phyloP scores from a whole-genome alignment of 2,329 filamentous ascomycete species.

The Podosphaera leucotricha region DNA sequence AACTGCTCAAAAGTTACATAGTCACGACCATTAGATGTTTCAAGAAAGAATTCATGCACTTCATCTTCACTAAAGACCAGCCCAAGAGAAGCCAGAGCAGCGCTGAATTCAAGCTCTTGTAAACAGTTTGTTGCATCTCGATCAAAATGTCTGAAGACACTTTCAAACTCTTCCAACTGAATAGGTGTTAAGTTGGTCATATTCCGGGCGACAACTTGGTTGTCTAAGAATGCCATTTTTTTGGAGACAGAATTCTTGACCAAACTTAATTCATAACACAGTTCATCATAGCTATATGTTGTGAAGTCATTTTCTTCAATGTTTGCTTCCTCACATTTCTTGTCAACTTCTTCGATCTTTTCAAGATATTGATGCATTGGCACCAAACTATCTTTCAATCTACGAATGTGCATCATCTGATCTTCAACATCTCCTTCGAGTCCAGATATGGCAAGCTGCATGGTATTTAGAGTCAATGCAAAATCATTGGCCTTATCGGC shows the following conservation, averaged over 20 bases:
- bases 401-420: conserved; percentile 67
- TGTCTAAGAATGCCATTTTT: conserved; percentile 89
- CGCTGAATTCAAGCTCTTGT: conserved; percentile 85
- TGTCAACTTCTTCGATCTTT: conserved; percentile 65
- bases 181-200: conserved; percentile 99
- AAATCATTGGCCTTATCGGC: conserved; percentile 98
- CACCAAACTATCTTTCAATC: conserved; percentile 61
- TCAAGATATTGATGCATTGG: conserved; percentile 81
- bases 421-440: conserved; percentile 93
- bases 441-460: conserved; percentile 87
- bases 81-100: conserved; percentile 80
- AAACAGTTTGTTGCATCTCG: conserved; percentile 76
- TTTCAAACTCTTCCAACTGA: conserved; percentile 95
- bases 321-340: conserved; percentile 83
- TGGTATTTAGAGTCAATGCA: conserved; percentile 78
- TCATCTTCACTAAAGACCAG: conserved; percentile 93
- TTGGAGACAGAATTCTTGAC: conserved; percentile 86
- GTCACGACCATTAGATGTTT: conserved; percentile 57
- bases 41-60: conserved; percentile 87
- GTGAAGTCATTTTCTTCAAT: conserved; percentile 99
- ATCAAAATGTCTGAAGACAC: conserved; percentile 94
- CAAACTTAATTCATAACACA: conserved; percentile 76
- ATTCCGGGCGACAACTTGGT: conserved; percentile 91
- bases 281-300: conserved; percentile 95
- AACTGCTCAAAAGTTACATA: conserved; percentile 95